These are phyloP conservation scores for Oryza nivara DNA, from an alignment of 176 grass and related monocot genomes.

Conservation along the genomic window DNA sequence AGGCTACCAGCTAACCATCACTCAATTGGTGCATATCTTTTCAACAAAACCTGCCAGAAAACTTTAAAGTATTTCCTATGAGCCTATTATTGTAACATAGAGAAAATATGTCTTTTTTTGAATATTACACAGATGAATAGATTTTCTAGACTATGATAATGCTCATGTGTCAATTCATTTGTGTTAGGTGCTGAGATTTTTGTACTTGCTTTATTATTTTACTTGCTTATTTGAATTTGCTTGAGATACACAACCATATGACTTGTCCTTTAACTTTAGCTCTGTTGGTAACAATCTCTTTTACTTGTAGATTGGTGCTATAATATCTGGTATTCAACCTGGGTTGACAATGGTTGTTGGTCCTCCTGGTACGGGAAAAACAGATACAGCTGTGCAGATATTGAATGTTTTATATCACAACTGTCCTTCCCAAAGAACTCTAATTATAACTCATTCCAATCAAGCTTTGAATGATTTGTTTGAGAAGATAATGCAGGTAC, in stretches of 20 bases:
- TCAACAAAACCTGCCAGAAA: not conserved
- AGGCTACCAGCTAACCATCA: slow-evolving; percentile 19
- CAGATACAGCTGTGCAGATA: slow-evolving; percentile 99
- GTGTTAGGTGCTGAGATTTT: not conserved
- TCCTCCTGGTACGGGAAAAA: slow-evolving; percentile 98
- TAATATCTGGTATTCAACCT: slow-evolving; percentile 96
- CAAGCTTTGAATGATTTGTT: slow-evolving; percentile 98
- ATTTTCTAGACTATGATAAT: not conserved
- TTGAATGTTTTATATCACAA: slow-evolving; percentile 99
- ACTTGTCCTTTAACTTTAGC: slow-evolving; percentile 15
- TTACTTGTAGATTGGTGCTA: slow-evolving; percentile 80
- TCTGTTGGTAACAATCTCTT: slow-evolving; percentile 22
- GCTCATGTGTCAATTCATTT: not conserved
- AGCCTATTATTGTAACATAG: not conserved
- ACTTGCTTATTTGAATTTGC: slow-evolving; percentile 18
- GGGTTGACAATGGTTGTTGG: slow-evolving; percentile 99
- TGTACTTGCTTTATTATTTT: not conserved
- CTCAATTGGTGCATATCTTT: slow-evolving; percentile 17
- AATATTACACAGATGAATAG: not conserved
- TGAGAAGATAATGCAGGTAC: slow-evolving; percentile 99
- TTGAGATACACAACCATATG: slow-evolving; percentile 20
- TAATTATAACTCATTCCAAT: slow-evolving; percentile 99
- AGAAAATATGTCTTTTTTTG: not conserved
- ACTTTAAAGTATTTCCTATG: slow-evolving; percentile 32
- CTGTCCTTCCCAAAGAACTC: slow-evolving; percentile 95